Evolutionary conservation across 1,284 basidiomycete species (phyloP).

Genomic region (Sparassis latifolia): DNA sequence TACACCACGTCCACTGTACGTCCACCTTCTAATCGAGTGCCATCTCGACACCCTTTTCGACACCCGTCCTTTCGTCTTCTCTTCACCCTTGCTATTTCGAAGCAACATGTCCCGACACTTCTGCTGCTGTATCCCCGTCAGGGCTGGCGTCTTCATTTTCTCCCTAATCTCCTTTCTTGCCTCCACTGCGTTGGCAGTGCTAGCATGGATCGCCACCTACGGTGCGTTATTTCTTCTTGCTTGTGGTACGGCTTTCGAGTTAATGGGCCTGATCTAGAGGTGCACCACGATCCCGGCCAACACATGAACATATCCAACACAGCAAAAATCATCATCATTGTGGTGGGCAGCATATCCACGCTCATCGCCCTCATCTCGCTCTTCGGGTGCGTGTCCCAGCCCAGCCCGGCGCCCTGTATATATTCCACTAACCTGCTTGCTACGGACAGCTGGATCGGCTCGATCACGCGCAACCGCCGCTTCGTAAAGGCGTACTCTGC

Average conservation of each 20-base stretch:
- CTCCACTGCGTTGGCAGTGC: conserved; percentile 34
- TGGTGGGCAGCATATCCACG: conserved; percentile 41
- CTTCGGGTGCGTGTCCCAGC: conserved; percentile 38
- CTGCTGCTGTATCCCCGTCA: conserved; percentile 57
- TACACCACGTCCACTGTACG: too few relatives aligned
- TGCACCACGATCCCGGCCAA: conserved; percentile 10
- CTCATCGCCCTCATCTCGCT: conserved; percentile 41
- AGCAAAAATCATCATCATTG: conserved; percentile 38
- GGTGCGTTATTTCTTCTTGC: conserved; percentile 24
- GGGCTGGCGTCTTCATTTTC: conserved; percentile 53
- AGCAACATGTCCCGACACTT: conserved; percentile 31
- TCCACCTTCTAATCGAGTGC: too few relatives aligned
- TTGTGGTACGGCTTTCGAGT: conserved; percentile 16
- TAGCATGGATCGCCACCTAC: conserved; percentile 33
- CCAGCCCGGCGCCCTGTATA: not conserved
- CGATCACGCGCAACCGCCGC: conserved; percentile 37
- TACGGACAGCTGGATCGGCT: conserved; percentile 39
- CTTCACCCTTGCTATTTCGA: too few relatives aligned
- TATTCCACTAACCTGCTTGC: not conserved
- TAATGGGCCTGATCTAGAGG: conserved; percentile 11
- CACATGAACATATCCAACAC: conserved; percentile 9
- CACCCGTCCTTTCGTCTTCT: too few relatives aligned
- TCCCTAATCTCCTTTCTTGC: conserved; percentile 38
- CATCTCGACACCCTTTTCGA: too few relatives aligned
- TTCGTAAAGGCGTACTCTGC: conserved; percentile 43